These are phyloP conservation scores for Leucocoprinus sp. DNA, from an alignment of 768 basidiomycete genomes.

Conservation along the genomic window DNA sequence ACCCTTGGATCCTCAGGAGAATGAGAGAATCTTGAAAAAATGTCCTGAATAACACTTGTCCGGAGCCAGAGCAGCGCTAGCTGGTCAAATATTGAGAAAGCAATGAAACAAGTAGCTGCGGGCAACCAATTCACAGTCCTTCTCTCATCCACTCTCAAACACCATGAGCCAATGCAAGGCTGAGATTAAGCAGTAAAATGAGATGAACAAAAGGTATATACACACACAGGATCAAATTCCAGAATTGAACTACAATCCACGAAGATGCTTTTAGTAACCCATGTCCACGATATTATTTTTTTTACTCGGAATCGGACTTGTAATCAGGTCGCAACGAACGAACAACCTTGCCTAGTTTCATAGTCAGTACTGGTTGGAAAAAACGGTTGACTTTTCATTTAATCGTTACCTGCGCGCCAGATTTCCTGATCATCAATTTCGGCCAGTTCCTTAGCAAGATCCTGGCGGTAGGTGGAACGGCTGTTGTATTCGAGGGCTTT, in stretches of 20 bases:
- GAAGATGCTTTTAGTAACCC: constrained; percentile 5
- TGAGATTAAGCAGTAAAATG: no score
- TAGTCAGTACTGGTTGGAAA: constrained; percentile 1
- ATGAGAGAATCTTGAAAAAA: no score
- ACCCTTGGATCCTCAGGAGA: no score
- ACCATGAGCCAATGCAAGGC: no score
- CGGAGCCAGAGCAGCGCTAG: no score
- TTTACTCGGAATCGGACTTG: constrained; percentile 53
- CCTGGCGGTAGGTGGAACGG: constrained; percentile 84
- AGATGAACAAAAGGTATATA: constrained; percentile 1
- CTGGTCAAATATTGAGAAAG: no score
- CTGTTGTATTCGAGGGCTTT: constrained; percentile 96
- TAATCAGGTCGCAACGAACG: constrained; percentile 82
- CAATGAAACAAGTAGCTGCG: no score
- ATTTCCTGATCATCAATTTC: constrained; percentile 98
- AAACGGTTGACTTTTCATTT: no score
- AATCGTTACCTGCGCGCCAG: constrained; percentile 89
- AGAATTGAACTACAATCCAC: neutral
- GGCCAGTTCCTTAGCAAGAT: constrained; percentile 84
- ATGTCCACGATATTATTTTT: neutral
- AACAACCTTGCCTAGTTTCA: constrained; percentile 73
- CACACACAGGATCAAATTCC: neutral
- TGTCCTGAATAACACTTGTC: no score
- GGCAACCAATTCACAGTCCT: no score
- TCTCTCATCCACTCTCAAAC: no score